Evolutionary conservation across 176 grass and related monocot genomes (phyloP).

Genomic region (Musa acuminata): DNA sequence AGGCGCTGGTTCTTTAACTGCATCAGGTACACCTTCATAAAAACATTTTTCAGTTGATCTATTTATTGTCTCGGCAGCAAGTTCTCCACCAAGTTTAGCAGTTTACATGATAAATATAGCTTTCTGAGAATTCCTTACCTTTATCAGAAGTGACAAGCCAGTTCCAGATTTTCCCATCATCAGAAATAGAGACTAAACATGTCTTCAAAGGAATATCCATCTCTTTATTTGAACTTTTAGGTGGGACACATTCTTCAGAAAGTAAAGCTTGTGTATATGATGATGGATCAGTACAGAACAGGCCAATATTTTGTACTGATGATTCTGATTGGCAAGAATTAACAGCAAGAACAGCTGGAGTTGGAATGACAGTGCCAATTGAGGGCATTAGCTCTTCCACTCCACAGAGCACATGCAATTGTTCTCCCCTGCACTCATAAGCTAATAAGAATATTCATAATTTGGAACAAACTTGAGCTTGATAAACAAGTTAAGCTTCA

Average conservation of each 20-base stretch:
- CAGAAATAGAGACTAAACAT: slow-evolving; percentile 69
- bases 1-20: slow-evolving; percentile 58
- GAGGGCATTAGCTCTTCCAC: slow-evolving; percentile 91
- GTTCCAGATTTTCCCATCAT: slow-evolving; percentile 93
- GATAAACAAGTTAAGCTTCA: not conserved
- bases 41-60: slow-evolving; percentile 41
- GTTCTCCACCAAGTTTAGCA: slow-evolving; percentile 27
- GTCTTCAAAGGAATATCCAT: slow-evolving; percentile 17
- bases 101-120: slow-evolving; percentile 44
- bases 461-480: not conserved
- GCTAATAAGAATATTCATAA: slow-evolving; percentile 1
- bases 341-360: slow-evolving; percentile 67
- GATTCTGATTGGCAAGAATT: slow-evolving; percentile 78
- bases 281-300: slow-evolving; percentile 35
- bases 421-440: slow-evolving; percentile 63
- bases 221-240: slow-evolving; percentile 8
- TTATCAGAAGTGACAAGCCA: slow-evolving; percentile 82
- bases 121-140: slow-evolving; percentile 24
- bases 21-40: slow-evolving; percentile 30
- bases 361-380: slow-evolving; percentile 68
- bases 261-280: slow-evolving; percentile 21
- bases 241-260: slow-evolving; percentile 7
- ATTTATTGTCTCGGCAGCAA: slow-evolving; percentile 23
- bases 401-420: slow-evolving; percentile 62
- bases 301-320: slow-evolving; percentile 43